Evolutionary conservation across 139 green algal genomes (phyloP), one percentile per base, ranked within the genome.

Genomic region (Closterium sp.): DNA sequence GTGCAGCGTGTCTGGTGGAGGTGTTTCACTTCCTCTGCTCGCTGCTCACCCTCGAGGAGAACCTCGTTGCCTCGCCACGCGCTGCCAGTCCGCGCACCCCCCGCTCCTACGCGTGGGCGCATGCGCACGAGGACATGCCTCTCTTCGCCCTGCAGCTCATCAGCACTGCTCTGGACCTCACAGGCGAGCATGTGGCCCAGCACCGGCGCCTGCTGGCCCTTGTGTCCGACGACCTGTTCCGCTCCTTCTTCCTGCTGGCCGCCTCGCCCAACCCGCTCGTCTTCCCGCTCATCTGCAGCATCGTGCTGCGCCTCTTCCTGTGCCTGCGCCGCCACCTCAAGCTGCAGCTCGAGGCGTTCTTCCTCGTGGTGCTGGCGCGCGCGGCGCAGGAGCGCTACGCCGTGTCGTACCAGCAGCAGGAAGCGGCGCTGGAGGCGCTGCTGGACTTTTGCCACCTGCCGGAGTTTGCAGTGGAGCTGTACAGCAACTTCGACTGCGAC

Each of bases 401-500:
- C 33, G 55, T 85, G 25, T 66, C 31, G 28, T 92, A 81, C 90
- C 85, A 93, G 88, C 92, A 94, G 84, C 38, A 93, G 87, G 86
- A 93, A 86, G 96, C 96, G 19, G 98, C 98, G n/a, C 91, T 99
- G 85, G 98, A 99, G 95, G 96, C 95, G 2, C 85, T 99, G 21
- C 95, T 99, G 38, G 98, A 99, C 93, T 96, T 99, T 25, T 97
- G 95, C 91, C 95, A 95, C 19, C 97, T 98, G 90, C 96, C 97
- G 10, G 92, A 92, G 36, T 99, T 99, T 92, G 91, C 98, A 36
- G 94, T 96, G 32, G 96, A 98, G 43, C 94, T 97, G 25, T 99
- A 97, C 92, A 93, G 97, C 84, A 99, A 99, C 88, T 96, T 97
- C 89, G 98, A 99, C 95, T 99, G 97, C 94, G 94, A 95, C 92